Percentiles rank a stretch among this genome's conserved stretches.
Conservation (phyloP, 257 asterid species). For the Nyctanthes arbortristis region DNA sequence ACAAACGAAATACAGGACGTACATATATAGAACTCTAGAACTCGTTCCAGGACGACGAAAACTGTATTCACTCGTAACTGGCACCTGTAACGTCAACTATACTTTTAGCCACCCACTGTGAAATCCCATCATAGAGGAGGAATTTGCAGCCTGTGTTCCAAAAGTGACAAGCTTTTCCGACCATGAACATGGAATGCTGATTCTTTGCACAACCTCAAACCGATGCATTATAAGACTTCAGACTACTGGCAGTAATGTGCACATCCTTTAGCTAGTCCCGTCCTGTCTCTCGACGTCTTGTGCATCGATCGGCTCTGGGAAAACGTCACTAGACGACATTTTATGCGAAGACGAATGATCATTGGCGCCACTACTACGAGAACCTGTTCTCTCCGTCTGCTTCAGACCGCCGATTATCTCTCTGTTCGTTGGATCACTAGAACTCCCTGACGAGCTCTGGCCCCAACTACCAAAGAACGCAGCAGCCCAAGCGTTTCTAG, state of each 20-base stretch:
- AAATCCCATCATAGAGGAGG: neutral
- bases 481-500: conserved; percentile 52
- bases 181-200: too few species aligned
- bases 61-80: neutral
- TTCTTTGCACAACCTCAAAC: too few species aligned
- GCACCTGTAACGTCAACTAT: conserved; percentile 13
- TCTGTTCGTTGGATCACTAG: conserved; percentile 38
- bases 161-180: neutral
- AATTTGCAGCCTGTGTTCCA: neutral
- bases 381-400: conserved; percentile 49
- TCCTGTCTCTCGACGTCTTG: conserved; percentile 47
- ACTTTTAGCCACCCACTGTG: neutral
- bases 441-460: conserved; percentile 54
- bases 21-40: neutral
- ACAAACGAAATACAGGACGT: neutral
- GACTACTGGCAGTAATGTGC: neutral
- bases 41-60: too few species aligned
- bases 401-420: conserved; percentile 43
- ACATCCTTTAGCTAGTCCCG: conserved; percentile 14
- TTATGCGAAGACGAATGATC: conserved; percentile 56
- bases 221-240: neutral
- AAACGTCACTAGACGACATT: conserved; percentile 59
- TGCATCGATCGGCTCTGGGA: conserved; percentile 55
- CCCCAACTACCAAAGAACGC: conserved; percentile 64
- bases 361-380: conserved; percentile 56